A percentile compares a stretch with the other conserved stretches of the same genome.
These are phyloP conservation scores for Plantago ovata DNA, from an alignment of 257 asterid species.

Conservation along the genomic window DNA sequence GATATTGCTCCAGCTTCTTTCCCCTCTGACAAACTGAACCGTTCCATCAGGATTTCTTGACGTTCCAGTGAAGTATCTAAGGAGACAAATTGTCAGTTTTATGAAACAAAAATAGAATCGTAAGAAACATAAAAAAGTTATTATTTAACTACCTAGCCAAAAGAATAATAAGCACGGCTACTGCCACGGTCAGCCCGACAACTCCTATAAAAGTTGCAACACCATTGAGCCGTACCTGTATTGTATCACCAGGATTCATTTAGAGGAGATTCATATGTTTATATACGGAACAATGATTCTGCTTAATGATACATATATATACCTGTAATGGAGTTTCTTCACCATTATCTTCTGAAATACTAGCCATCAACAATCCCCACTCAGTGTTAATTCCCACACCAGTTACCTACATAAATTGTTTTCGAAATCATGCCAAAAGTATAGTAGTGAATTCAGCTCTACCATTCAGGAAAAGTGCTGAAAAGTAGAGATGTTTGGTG, in stretches of 20 bases:
- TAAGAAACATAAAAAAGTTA: slow-evolving; percentile 6
- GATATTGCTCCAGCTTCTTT: slow-evolving; percentile 45
- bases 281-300: slow-evolving; percentile 1
- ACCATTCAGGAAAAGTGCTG: no score
- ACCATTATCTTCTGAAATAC: slow-evolving; percentile 92
- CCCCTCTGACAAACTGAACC: slow-evolving; percentile 66
- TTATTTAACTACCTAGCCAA: slow-evolving; percentile 51
- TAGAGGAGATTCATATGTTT: background rate
- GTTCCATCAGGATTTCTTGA: slow-evolving; percentile 69
- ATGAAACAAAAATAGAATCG: slow-evolving; percentile 16
- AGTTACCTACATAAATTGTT: slow-evolving; percentile 53
- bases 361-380: slow-evolving; percentile 98
- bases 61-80: slow-evolving; percentile 82
- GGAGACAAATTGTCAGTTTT: slow-evolving; percentile 15
- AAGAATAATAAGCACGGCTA: slow-evolving; percentile 65
- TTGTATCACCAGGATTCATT: slow-evolving; percentile 18
- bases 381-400: slow-evolving; percentile 95
- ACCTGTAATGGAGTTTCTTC: slow-evolving; percentile 99
- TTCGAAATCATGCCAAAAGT: no score
- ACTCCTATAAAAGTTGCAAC: slow-evolving; percentile 92
- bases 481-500: background rate
- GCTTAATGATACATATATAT: slow-evolving; percentile 7
- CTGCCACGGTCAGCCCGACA: slow-evolving; percentile 89
- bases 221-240: slow-evolving; percentile 92
- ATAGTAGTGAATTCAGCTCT: no score